Evolutionary conservation across 23 red algal species (phyloP), one percentile per base, ranked within the genome.

Genomic region (Cyanidiococcus yangmingshanensis): DNA sequence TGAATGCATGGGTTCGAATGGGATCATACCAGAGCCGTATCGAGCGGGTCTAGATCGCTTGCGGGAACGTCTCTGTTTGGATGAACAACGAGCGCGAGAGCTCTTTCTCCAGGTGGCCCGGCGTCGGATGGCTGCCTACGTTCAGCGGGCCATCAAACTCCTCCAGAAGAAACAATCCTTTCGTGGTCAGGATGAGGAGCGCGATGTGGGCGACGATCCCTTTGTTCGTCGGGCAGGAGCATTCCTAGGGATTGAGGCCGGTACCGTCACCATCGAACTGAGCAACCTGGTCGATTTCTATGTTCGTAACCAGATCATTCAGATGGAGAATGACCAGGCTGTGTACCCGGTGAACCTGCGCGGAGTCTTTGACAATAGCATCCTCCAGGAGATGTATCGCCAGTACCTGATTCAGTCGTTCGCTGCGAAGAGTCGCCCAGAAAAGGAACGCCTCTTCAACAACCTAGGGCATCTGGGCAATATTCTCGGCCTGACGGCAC

Each of bases 331-430:
- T 35, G 74, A 82, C n/a, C 37, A 37, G 38, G 63, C 77, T 36
- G 87, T 51, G 35, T 98, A 90, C 77, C 88, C 85, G 16, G 86
- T 98, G 18, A 86, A 79, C 25, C 81, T 98, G 74, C 84, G 94
- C 12, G 80, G 79, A 16, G 85, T 86, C 58, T 76, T 98, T 40
- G 83, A 91, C 30, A 85, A 82, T 18, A 83, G 83, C 57, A 84
- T 91, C n/a, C 74, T 91, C 17, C 82, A 86, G 40, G 94, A 98
- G 58, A 50, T 98, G 32, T 98, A 98, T 85, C 85, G 85, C 34
- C 94, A 98, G 45, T 98, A 98, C 68, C 83, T 91, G 17, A 89
- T 98, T 58, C 94, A 98, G 87, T 91, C 87, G 35, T 98, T 98
- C 79, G 84, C 84, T 17, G 88, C 86, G 25, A 88, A 98, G 75